These are phyloP conservation scores for Arthrobotrys sphaeroides DNA, from an alignment of 2,329 filamentous ascomycete species.

Conservation along the genomic window DNA sequence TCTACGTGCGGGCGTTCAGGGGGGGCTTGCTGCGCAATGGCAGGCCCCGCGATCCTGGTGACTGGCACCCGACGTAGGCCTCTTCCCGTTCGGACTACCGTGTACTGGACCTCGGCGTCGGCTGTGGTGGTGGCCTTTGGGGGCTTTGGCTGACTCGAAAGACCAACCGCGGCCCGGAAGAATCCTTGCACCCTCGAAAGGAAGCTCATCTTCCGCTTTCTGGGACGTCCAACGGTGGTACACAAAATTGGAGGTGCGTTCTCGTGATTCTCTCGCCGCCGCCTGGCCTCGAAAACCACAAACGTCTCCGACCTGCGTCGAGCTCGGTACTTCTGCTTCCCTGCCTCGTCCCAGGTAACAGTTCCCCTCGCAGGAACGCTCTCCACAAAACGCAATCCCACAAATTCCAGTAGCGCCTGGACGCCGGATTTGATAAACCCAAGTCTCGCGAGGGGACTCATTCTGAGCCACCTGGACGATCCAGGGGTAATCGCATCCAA, in stretches of 20 bases:
- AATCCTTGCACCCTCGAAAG: constrained; percentile 5
- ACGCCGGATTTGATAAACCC: background rate
- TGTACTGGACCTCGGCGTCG: background rate
- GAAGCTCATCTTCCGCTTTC: background rate
- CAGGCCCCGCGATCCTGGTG: background rate
- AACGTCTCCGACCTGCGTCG: constrained; percentile 7
- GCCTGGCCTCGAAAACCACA: constrained; percentile 2
- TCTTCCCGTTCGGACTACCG: background rate
- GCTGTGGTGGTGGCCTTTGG: background rate
- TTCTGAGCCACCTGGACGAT: constrained; percentile 8
- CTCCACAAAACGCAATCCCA: background rate
- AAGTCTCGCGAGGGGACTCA: background rate
- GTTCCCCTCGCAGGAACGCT: background rate
- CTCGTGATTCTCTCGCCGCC: background rate
- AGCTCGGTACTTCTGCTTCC: background rate
- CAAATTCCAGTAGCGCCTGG: too few relatives aligned
- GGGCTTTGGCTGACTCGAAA: constrained; percentile 8
- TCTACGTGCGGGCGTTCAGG: background rate
- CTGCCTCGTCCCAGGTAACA: background rate
- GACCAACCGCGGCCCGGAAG: constrained; percentile 6
- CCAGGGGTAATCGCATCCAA: background rate
- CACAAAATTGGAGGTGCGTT: background rate
- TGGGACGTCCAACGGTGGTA: background rate
- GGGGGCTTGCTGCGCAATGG: background rate
- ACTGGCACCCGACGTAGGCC: background rate